phyloP scores from a whole-genome alignment of 2,329 filamentous ascomycete species.

The Penicillium nordicum region DNA sequence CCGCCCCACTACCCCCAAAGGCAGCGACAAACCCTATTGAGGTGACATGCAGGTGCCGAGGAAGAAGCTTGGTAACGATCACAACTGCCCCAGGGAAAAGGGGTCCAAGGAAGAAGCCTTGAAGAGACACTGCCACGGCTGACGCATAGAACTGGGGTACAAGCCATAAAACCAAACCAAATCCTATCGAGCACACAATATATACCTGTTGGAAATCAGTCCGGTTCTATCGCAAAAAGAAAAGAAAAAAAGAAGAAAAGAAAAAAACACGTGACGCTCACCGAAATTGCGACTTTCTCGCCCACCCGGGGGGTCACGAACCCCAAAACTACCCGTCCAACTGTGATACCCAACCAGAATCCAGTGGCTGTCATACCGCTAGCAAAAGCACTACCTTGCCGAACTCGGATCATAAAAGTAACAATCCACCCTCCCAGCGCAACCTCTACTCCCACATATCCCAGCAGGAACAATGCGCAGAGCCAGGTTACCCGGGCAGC shows the following conservation, averaged over 20 bases:
- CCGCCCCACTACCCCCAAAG: constrained; percentile 69
- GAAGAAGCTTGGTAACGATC: constrained; percentile 69
- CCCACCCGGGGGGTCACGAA: constrained; percentile 68
- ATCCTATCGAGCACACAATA: constrained; percentile 58
- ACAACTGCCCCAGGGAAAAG: constrained; percentile 74
- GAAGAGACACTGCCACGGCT: constrained; percentile 65
- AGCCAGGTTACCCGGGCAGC: constrained; percentile 28
- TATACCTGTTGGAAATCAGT: constrained; percentile 47
- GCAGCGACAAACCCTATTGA: constrained; percentile 77
- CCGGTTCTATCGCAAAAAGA: neutral
- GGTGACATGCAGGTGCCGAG: constrained; percentile 69
- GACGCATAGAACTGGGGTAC: constrained; percentile 73
- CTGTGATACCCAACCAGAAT: constrained; percentile 79
- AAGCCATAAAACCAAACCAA: constrained; percentile 76
- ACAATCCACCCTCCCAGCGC: constrained; percentile 77
- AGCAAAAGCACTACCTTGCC: constrained; percentile 65
- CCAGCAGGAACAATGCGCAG: constrained; percentile 64
- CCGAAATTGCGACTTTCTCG: constrained; percentile 62
- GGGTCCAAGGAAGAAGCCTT: constrained; percentile 78
- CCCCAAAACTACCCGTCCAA: constrained; percentile 68
- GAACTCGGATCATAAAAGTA: constrained; percentile 78
- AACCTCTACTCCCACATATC: constrained; percentile 72
- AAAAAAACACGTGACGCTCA: constrained; percentile 9
- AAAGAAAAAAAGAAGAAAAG: too few relatives aligned
- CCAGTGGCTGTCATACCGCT: constrained; percentile 73